These are phyloP conservation scores for Talaromyces nanjingensis DNA, from an alignment of 495 filamentous ascomycete species.

Conservation along the genomic window DNA sequence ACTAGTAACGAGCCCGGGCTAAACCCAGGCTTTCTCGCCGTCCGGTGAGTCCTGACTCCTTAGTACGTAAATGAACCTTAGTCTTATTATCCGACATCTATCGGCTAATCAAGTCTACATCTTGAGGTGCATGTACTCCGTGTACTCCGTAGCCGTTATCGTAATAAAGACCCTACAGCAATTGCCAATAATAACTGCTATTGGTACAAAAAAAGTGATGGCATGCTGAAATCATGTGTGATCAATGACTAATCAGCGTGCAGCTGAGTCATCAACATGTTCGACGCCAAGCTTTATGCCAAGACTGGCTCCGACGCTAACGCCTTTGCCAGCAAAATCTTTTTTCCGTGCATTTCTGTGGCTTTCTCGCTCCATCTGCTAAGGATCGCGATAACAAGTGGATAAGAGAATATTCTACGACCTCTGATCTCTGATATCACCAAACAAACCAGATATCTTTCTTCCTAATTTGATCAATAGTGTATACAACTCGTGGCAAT, in stretches of 20 bases:
- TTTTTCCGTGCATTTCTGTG: slow-evolving; percentile 3
- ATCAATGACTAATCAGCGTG: not conserved
- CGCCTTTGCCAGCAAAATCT: slow-evolving; percentile 3
- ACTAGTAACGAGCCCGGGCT: not conserved
- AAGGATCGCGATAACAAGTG: not conserved
- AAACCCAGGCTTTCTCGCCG: not conserved
- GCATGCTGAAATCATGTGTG: not conserved
- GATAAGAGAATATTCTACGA: not conserved
- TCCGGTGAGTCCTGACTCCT: not conserved
- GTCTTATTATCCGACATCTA: not conserved
- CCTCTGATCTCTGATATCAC: too few species aligned
- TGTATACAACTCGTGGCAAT: not conserved
- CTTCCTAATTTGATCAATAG: not conserved
- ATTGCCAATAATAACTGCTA: too few species aligned
- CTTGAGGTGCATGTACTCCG: not conserved
- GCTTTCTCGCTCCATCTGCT: not conserved
- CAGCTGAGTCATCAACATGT: not conserved
- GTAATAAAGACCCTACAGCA: not conserved
- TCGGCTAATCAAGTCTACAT: not conserved
- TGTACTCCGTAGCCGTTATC: not conserved
- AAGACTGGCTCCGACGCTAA: not conserved
- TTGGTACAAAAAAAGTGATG: not conserved
- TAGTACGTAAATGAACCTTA: not conserved
- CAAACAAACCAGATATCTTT: not conserved
- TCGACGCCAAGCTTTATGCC: not conserved